Base-by-base conservation (phyloP, 176 grass and related monocot species). In the Pontederia crassipes region DNA sequence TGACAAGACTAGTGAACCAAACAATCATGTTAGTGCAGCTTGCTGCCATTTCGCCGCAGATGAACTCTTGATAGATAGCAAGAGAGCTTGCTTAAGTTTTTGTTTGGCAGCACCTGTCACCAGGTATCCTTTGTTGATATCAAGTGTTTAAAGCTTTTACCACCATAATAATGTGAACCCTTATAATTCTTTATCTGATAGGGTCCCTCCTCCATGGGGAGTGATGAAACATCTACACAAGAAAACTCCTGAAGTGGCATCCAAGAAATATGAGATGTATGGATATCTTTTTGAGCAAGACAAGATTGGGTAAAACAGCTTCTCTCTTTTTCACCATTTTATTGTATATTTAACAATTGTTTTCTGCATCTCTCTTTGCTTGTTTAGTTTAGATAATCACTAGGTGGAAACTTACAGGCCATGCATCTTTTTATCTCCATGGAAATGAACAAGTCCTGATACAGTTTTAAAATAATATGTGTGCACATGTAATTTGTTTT, bases 211-310 rank as follows among this genome's bases (percentile, higher is more conserved):
- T 47, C 46, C 87, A 46, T 97, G 87, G 93, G 93, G 87, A 54
- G 78, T 98, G 48, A 92, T 92, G 93, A 98, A 85, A 61, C 87
- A 88, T 54, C 85, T 98, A 77, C 81, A 85, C 52, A 88, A 83
- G 68, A 97, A 92, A 86, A 89, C 92, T 67, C 93, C 93, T 55
- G 84, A 92, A 80, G 74, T 83, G 1, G 81, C 79, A 0, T 54
- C 67, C 59, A 97, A 85, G 64, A 91, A 87, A 75, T 88, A 78
- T 15, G 84, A 98, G 67, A 85, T 83, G 61, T 83, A 98, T 2
- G 69, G 81, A 9, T 72, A 86, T 80, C 84, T 92, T 54, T 76
- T 98, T 58, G 84, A 92, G 51, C 74, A 88, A 76, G 71, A 97
- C 52, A 85, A 85, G 55, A 91, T 80, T 15, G 73, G 70, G 93